Evolutionary conservation across 805 yeast species (phyloP).

Genomic region (Ogataea ramenticola): DNA sequence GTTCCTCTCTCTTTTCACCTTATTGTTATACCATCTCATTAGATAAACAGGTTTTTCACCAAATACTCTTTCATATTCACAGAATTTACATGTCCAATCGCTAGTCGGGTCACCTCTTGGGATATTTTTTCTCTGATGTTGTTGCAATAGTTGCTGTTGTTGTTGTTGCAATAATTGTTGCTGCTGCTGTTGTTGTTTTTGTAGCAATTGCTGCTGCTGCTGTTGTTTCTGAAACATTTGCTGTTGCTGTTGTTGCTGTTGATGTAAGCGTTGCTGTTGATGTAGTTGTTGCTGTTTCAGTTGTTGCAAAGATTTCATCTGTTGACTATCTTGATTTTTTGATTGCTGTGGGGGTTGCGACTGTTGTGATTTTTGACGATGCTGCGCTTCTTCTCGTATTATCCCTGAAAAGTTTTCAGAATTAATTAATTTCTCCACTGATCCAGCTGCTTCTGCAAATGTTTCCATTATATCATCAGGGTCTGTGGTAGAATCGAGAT

Average conservation of each 20-base stretch:
- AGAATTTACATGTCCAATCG: conserved; percentile 34
- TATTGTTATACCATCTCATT: conserved; percentile 37
- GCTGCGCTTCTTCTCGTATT: too few species aligned
- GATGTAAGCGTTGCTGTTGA: not conserved
- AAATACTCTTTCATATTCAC: conserved; percentile 42
- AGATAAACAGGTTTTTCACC: conserved; percentile 38
- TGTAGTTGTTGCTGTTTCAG: not conserved
- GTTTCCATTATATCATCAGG: too few species aligned
- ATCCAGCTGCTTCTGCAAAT: too few species aligned
- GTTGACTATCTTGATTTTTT: too few species aligned
- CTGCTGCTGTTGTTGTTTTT: not conserved
- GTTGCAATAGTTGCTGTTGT: not conserved
- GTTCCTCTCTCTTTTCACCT: conserved; percentile 17
- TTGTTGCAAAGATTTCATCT: too few species aligned
- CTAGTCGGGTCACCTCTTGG: conserved; percentile 10
- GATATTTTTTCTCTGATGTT: not conserved
- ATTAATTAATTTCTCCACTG: too few species aligned
- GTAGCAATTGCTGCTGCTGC: not conserved
- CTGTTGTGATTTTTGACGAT: too few species aligned
- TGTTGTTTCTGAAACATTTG: not conserved
- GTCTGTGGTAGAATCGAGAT: too few species aligned
- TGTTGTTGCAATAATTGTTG: not conserved
- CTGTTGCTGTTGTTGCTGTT: not conserved
- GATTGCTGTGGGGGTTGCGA: too few species aligned
- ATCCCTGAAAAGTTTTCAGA: too few species aligned